Base-by-base conservation (phyloP, 1,139 yeast species). In the Wickerhamomyces sp. region DNA sequence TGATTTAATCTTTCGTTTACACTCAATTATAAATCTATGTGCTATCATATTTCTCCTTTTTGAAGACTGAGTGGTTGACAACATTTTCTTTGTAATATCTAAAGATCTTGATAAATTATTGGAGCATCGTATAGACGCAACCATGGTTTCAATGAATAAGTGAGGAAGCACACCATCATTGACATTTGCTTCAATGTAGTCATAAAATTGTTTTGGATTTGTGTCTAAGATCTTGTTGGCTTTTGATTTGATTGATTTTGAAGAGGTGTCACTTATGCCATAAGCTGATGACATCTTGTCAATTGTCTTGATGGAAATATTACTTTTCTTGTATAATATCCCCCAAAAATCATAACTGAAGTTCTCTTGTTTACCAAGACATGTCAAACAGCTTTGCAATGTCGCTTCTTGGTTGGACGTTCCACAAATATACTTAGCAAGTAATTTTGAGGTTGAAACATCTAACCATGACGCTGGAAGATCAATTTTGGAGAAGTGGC, bases 31-130 rank as follows among this genome's bases (percentile, higher is more conserved):
- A 16, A 47, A 48, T 5, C 35, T 29, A 22, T 33, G 39, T 4
- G 33, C 31, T 21, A 40, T 24, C 34, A 5, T 47, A 36, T 6
- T 30, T 12, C n/a, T 33, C 38, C 30, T 31, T 39, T 17, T 30
- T 8, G 2, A 18, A n/a, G 15, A 22, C 31, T 24, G 39, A 31
- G 9, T 32, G 13, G 9, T 39, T 38, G 8, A 38, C 3, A 42
- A 21, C 12, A 46, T 16, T 15, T 38, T 33, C n/a, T 48, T 28
- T 6, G 44, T 40, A 13, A 47, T 39, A 8, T 47, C 50, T n/a
- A 40, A 33, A 5, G 49, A 28, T 12, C 40, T 39, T 6, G 31
- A 39, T 20, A 40, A n/a, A 33, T 38, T 33, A 15, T 34, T 32
- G 4, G 45, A 32, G 4, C 35, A 24, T 14, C 40, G 28, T 16